Evolutionary conservation across 2,329 filamentous ascomycete species (phyloP).

Genomic region (Helminthosporium solani): DNA sequence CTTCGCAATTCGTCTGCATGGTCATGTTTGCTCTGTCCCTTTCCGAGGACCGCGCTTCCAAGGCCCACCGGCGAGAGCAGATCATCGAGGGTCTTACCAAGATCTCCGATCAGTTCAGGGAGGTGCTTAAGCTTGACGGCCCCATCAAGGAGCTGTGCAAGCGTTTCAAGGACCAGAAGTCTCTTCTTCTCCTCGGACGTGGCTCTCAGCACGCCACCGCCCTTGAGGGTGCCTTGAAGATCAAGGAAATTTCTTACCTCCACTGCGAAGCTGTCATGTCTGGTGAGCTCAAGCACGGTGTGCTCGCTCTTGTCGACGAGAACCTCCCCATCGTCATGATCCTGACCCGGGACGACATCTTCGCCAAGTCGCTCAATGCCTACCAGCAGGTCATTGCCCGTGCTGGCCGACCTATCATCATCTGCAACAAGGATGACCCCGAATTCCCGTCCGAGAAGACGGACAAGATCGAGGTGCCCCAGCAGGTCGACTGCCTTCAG

Average conservation of each 20-base stretch:
- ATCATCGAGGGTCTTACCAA: conserved; percentile 92
- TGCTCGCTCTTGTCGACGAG: conserved; percentile 94
- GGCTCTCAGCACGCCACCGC: conserved; percentile 97
- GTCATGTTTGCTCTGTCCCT: conserved; percentile 98
- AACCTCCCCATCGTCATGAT: conserved; percentile 99
- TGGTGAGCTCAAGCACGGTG: conserved; percentile 98
- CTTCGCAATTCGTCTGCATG: conserved; percentile 99
- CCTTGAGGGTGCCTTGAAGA: conserved; percentile 94
- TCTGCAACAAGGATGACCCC: conserved; percentile 87
- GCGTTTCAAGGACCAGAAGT: conserved; percentile 98
- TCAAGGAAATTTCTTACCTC: conserved; percentile 99
- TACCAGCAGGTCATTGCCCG: conserved; percentile 99
- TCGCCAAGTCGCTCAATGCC: conserved; percentile 98
- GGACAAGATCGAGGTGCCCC: conserved; percentile 95
- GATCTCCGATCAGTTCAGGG: conserved; percentile 87
- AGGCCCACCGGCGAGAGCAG: conserved; percentile 86
- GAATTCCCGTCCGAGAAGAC: conserved; percentile 88
- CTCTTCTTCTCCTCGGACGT: conserved; percentile 85
- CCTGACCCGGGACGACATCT: conserved; percentile 90
- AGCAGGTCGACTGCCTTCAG: conserved; percentile 92
- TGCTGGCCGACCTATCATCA: conserved; percentile 93
- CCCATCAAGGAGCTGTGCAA: conserved; percentile 92
- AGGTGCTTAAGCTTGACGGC: conserved; percentile 87
- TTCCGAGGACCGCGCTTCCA: conserved; percentile 93
- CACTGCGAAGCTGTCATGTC: conserved; percentile 99